These are phyloP conservation scores for Exutisphaerella laricina DNA, from an alignment of 2,329 filamentous ascomycete genomes.

Conservation along the genomic window DNA sequence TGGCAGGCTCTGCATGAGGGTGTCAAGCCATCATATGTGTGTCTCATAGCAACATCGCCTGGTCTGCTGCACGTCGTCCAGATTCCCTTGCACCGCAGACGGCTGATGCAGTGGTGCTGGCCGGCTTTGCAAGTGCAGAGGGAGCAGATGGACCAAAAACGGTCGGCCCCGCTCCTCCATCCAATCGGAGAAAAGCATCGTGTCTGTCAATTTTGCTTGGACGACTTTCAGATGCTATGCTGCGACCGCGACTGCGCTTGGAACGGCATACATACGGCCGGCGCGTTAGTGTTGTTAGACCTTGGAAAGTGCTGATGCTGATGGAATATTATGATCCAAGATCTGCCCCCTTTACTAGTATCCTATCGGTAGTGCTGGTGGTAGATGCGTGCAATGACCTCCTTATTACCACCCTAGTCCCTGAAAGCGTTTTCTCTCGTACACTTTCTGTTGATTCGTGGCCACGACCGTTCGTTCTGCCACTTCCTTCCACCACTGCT, in stretches of 20 bases:
- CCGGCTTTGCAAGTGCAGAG: too few relatives aligned
- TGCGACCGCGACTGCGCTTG: background rate
- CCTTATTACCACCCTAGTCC: constrained; percentile 2
- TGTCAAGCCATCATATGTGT: too few relatives aligned
- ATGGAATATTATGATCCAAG: too few relatives aligned
- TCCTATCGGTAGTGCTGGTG: background rate
- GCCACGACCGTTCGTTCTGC: background rate
- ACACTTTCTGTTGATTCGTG: background rate
- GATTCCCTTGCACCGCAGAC: too few relatives aligned
- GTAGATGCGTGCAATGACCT: constrained; percentile 3
- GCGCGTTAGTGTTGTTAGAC: background rate
- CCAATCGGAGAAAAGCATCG: constrained; percentile 5
- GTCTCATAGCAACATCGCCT: too few relatives aligned
- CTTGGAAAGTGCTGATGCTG: too few relatives aligned
- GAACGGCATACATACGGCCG: background rate
- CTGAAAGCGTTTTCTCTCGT: constrained; percentile 1
- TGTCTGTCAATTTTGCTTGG: constrained; percentile 2
- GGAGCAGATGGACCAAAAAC: too few relatives aligned
- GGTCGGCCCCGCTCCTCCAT: constrained; percentile 1
- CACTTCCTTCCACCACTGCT: background rate
- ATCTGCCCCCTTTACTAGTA: background rate
- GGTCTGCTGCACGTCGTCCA: too few relatives aligned
- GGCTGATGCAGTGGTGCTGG: too few relatives aligned
- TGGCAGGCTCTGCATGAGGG: too few relatives aligned
- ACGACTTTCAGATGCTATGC: constrained; percentile 1